Evolutionary conservation across 371 early-diverging fungal genomes (phyloP).

Genomic region (Mucor saturninus): DNA sequence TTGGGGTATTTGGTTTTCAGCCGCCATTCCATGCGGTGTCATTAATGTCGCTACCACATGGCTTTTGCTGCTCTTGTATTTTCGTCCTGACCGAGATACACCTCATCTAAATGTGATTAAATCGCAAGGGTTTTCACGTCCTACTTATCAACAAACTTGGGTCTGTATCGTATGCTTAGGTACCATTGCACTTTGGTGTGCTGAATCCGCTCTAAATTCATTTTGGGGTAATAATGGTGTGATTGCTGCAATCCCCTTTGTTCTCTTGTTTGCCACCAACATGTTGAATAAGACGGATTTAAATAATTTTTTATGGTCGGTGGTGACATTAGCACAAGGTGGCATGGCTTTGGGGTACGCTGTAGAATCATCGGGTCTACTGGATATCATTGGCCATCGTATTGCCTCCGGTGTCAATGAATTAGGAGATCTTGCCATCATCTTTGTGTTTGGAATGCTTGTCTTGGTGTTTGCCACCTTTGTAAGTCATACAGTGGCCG

Average conservation of each 20-base stretch:
- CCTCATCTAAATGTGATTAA: slow-evolving; percentile 55
- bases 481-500: slow-evolving; percentile 92
- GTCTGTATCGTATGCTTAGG: slow-evolving; percentile 60
- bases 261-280: slow-evolving; percentile 87
- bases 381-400: slow-evolving; percentile 71
- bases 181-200: slow-evolving; percentile 89
- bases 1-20: slow-evolving; percentile 85
- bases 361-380: slow-evolving; percentile 85
- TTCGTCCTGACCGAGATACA: slow-evolving; percentile 59
- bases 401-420: slow-evolving; percentile 67
- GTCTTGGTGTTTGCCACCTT: slow-evolving; percentile 85
- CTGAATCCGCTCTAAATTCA: slow-evolving; percentile 67
- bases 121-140: slow-evolving; percentile 84
- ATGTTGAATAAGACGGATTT: slow-evolving; percentile 93
- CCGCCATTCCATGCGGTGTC: slow-evolving; percentile 74
- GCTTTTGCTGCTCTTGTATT: slow-evolving; percentile 69
- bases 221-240: slow-evolving; percentile 91
- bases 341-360: slow-evolving; percentile 91
- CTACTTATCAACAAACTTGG: slow-evolving; percentile 59
- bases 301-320: slow-evolving; percentile 90
- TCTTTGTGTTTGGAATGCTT: slow-evolving; percentile 65
- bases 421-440: slow-evolving; percentile 64
- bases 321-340: slow-evolving; percentile 94
- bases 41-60: slow-evolving; percentile 77
- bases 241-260: slow-evolving; percentile 87